A percentile compares a stretch with the other conserved stretches of the same genome.
phyloP scores from a whole-genome alignment of 371 early-diverging fungal species.

The Rhizopus sp. region DNA sequence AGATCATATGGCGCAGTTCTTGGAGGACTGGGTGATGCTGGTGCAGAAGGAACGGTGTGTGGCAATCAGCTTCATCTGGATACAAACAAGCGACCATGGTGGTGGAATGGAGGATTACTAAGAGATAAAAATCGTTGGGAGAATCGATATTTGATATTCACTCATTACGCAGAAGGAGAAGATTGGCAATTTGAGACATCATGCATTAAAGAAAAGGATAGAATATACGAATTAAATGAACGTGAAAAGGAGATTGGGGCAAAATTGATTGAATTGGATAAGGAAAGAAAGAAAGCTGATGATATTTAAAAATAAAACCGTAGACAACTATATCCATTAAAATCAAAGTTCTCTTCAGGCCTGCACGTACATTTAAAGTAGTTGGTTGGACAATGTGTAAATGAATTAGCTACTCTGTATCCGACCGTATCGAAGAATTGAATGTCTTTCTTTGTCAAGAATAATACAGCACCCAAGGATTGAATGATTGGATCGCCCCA shows the following conservation, averaged over 20 bases:
- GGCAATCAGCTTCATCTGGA: constrained; percentile 56
- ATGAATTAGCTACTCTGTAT: constrained; percentile 40
- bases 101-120: constrained; percentile 58
- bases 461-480: constrained; percentile 37
- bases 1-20: constrained; percentile 55
- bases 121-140: constrained; percentile 49
- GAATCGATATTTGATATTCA: constrained; percentile 36
- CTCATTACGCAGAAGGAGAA: constrained; percentile 30
- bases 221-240: constrained; percentile 17
- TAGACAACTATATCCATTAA: constrained; percentile 44
- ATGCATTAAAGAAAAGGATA: constrained; percentile 33
- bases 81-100: constrained; percentile 32
- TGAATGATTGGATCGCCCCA: constrained; percentile 55
- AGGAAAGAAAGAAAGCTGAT: constrained; percentile 7
- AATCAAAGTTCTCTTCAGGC: constrained; percentile 44
- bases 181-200: constrained; percentile 38
- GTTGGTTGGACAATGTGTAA: constrained; percentile 41
- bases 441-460: constrained; percentile 40
- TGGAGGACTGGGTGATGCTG: constrained; percentile 54
- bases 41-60: constrained; percentile 47
- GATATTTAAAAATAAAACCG: constrained; percentile 26
- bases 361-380: constrained; percentile 39
- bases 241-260: constrained; percentile 15
- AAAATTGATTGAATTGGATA: constrained; percentile 20
- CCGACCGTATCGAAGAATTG: constrained; percentile 52